Base-by-base conservation (phyloP, 257 asterid species). In the Plantago elongata region DNA sequence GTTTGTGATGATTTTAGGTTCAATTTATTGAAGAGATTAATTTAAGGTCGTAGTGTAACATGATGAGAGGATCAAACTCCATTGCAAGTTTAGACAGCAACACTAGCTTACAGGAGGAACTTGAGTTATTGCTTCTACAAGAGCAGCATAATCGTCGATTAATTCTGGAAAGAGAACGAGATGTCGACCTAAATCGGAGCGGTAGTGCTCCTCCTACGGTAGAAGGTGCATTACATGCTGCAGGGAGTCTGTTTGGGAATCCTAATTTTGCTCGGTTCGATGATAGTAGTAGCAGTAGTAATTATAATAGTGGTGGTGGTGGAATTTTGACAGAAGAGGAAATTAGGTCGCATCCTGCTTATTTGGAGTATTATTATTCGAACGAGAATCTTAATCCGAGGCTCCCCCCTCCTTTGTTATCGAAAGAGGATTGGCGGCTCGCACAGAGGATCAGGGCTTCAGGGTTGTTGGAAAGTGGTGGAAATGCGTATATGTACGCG, bases 171-270 rank as follows among this genome's bases (percentile, higher is more conserved):
- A 73, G 80, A 37, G 96, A 73, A 75, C 72, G 81, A 65, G 82
- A 73, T 38, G 62, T 83, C 57, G 71, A 76, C 17, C 74, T 90
- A 40, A 74, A 73, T 30, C 63, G 96, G 70, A 85, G 96, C 60
- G 96, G 94, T 10, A 87, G 97, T 54, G 97, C 94, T 3, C 96
- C 94, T 7, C 96, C 96, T 13, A 77, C 89, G 0, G 79, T 90
- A n/a, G 95, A 85, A 65, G 95, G 86, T 42, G 84, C 97, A 1
- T 54, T 84, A 40, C 75, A 68, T 49, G 78, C 85, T 10, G 81
- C 81, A 13, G 83, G 83, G 43, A 78, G 82, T 70, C 75, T 86
- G 9, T 70, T 70, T 11, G 54, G 64, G 52, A 66, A 76, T 44
- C 84, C 84, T 3, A 78, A 76, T 73, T 73, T 75, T 13, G 50